Evolutionary conservation across 257 asterid species (phyloP).

Genomic region (Paraleonurus japonicus): DNA sequence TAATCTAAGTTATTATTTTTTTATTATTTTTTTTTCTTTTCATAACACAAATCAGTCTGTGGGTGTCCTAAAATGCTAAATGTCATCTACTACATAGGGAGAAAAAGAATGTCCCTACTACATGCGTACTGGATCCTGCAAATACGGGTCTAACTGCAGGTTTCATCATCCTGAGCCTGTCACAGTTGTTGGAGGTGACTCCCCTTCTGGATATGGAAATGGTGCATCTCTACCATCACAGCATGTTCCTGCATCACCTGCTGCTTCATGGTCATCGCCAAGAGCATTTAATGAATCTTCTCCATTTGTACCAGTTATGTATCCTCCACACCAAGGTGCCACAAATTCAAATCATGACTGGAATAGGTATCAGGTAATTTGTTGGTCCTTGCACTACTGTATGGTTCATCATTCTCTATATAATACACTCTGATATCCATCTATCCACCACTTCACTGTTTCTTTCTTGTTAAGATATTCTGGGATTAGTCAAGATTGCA

Average conservation of each 20-base stretch:
- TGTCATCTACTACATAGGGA: slow-evolving; percentile 43
- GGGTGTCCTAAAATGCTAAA: slow-evolving; percentile 15
- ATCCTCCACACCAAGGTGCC: slow-evolving; percentile 49
- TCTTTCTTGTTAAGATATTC: background rate
- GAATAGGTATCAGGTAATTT: slow-evolving; percentile 73
- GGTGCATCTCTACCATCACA: slow-evolving; percentile 60
- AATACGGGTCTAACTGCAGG: slow-evolving; percentile 75
- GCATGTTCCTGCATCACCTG: slow-evolving; percentile 46
- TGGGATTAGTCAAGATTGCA: background rate
- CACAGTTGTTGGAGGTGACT: slow-evolving; percentile 55
- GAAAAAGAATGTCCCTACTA: slow-evolving; percentile 84
- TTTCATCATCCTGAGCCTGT: slow-evolving; percentile 90
- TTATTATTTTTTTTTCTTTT: background rate
- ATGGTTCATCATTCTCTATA: slow-evolving; percentile 9
- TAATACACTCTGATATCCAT: background rate
- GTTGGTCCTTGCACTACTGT: slow-evolving; percentile 1
- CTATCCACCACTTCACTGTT: background rate
- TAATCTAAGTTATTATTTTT: background rate
- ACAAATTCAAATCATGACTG: slow-evolving; percentile 58
- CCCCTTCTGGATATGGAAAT: slow-evolving; percentile 55
- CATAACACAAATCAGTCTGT: slow-evolving; percentile 2
- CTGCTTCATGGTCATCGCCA: slow-evolving; percentile 68
- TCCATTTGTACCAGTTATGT: slow-evolving; percentile 47
- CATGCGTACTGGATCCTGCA: slow-evolving; percentile 92
- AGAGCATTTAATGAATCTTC: slow-evolving; percentile 49